These are phyloP conservation scores for Puccinia polysora DNA, from an alignment of 1,284 basidiomycete species.

Conservation along the genomic window DNA sequence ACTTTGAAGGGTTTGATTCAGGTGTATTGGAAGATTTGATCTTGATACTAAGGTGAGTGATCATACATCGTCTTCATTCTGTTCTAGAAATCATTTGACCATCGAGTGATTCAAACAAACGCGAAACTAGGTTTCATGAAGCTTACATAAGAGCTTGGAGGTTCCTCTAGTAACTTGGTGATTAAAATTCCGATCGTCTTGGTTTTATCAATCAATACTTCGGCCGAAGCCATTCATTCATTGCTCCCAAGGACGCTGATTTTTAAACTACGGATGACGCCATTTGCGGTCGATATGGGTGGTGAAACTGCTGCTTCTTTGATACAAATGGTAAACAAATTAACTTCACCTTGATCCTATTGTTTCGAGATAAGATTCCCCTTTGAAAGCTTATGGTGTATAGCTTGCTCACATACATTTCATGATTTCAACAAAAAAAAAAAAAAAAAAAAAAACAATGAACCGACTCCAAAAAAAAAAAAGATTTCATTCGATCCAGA, in stretches of 20 bases:
- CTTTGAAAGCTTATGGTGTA: not conserved
- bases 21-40: slow-evolving; percentile 29
- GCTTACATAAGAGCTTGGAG: too few species aligned
- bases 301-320: slow-evolving; percentile 10
- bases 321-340: slow-evolving; percentile 18
- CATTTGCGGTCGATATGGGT: slow-evolving; percentile 37
- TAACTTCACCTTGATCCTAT: not conserved
- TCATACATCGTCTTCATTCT: not conserved
- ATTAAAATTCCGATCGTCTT: slow-evolving; percentile 16
- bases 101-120: not conserved
- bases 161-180: slow-evolving; percentile 28
- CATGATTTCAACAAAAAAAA: not conserved
- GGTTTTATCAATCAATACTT: slow-evolving; percentile 29
- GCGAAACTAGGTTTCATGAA: too few species aligned
- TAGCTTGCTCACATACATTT: not conserved
- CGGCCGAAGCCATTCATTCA: slow-evolving; percentile 32
- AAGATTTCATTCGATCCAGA: slow-evolving; percentile 36
- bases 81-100: not conserved
- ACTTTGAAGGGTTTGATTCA: slow-evolving; percentile 35
- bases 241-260: slow-evolving; percentile 13
- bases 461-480: not conserved
- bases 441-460: not conserved
- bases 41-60: slow-evolving; percentile 23
- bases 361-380: not conserved
- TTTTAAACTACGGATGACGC: slow-evolving; percentile 20